A percentile compares a stretch with the other conserved stretches of the same genome.
phyloP scores from a whole-genome alignment of 2,329 filamentous ascomycete genomes.

The Cladophialophora bantiana region DNA sequence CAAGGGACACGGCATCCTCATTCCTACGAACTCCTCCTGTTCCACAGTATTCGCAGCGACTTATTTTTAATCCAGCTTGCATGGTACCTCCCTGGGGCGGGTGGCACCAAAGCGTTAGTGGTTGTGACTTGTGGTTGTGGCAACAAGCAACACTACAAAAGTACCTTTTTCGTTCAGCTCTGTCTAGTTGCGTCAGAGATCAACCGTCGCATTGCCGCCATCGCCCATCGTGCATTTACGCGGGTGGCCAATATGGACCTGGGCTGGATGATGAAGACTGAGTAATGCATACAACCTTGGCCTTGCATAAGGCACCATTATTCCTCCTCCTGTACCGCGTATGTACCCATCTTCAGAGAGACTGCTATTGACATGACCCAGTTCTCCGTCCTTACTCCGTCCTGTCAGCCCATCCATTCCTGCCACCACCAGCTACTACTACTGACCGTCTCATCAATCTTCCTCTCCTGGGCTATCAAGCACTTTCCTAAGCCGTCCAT shows the following conservation, averaged over 20 bases:
- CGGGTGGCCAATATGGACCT: conserved; percentile 12
- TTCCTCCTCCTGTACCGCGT: no score
- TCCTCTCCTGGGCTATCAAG: conserved; percentile 6
- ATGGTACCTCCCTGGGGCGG: no score
- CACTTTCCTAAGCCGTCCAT: conserved; percentile 11
- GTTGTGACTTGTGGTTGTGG: neutral
- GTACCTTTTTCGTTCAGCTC: conserved; percentile 13
- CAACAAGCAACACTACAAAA: conserved; percentile 14
- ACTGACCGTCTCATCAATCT: neutral
- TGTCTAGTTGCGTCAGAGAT: conserved; percentile 21
- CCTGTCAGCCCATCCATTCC: no score
- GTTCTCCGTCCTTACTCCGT: neutral
- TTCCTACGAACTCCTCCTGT: no score
- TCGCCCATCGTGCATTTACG: conserved; percentile 11
- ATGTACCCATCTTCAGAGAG: no score
- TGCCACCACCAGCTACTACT: conserved; percentile 5
- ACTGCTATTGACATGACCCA: no score
- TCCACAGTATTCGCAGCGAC: no score
- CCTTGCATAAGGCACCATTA: no score
- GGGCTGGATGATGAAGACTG: neutral
- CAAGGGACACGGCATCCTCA: no score
- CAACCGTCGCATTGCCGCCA: conserved; percentile 12
- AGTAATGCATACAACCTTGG: neutral
- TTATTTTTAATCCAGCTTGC: no score
- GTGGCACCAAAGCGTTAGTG: neutral